Conservation (phyloP, 176 grass and related monocot genomes). For the Chloris gayana region DNA sequence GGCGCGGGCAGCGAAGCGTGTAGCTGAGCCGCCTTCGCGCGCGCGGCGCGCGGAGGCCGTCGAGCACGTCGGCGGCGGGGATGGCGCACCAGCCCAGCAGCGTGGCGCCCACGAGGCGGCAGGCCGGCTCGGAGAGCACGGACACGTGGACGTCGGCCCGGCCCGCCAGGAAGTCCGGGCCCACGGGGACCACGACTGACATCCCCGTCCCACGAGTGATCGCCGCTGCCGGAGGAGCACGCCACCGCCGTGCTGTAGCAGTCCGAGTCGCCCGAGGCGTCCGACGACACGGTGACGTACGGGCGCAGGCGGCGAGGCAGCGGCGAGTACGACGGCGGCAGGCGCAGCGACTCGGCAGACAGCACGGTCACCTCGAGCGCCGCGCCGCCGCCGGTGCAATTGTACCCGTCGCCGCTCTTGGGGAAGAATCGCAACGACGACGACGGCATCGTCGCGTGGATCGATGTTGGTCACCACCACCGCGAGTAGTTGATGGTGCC, state of each 20-base stretch:
- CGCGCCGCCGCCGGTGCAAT: slow-evolving; percentile 1
- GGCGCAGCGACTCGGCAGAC: slow-evolving; percentile 69
- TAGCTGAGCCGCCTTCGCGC: slow-evolving; percentile 87
- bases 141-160: slow-evolving; percentile 44
- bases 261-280: not conserved
- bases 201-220: slow-evolving; percentile 61
- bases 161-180: slow-evolving; percentile 58
- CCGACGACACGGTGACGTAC: slow-evolving; percentile 58
- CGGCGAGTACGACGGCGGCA: slow-evolving; percentile 50
- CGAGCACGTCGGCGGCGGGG: slow-evolving; percentile 59
- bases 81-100: slow-evolving; percentile 78
- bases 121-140: slow-evolving; percentile 52
- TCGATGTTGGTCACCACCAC: not conserved
- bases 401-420: slow-evolving; percentile 33
- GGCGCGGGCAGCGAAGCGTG: slow-evolving; percentile 52
- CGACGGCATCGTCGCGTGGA: not conserved
- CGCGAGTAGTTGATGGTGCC: not conserved
- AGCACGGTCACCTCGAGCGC: slow-evolving; percentile 80
- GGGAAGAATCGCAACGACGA: slow-evolving; percentile 12
- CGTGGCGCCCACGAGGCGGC: slow-evolving; percentile 45
- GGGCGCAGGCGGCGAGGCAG: slow-evolving; percentile 65
- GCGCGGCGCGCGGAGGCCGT: slow-evolving; percentile 66
- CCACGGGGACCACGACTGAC: slow-evolving; percentile 55
- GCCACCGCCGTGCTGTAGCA: slow-evolving; percentile 44
- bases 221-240: slow-evolving; percentile 16